These are phyloP conservation scores for Ophiostoma piceae DNA, from an alignment of 2,329 filamentous ascomycete genomes.

Conservation along the genomic window DNA sequence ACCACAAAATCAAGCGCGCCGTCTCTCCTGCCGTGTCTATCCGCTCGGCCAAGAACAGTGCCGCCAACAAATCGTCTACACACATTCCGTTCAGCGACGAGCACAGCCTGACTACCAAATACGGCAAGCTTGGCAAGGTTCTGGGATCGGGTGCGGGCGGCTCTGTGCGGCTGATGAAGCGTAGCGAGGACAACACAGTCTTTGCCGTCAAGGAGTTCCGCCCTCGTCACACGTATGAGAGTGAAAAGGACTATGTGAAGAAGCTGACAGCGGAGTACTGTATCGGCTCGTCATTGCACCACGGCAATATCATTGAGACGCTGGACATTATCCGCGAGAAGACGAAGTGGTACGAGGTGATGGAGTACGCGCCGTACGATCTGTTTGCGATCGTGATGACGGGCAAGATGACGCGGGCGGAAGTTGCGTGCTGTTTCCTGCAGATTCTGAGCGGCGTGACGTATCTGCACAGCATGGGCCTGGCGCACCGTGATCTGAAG, in stretches of 20 bases:
- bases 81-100: conserved; percentile 91
- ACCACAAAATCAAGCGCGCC: conserved; percentile 64
- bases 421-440: conserved; percentile 84
- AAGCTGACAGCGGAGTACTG: conserved; percentile 98
- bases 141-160: conserved; percentile 91
- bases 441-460: conserved; percentile 93
- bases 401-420: conserved; percentile 88
- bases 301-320: conserved; percentile 97
- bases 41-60: conserved; percentile 45
- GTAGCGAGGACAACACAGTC: conserved; percentile 83
- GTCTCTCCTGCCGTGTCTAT: conserved; percentile 56
- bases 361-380: conserved; percentile 96
- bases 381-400: conserved; percentile 99
- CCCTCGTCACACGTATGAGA: conserved; percentile 85
- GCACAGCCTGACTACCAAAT: conserved; percentile 82
- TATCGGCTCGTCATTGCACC: conserved; percentile 91
- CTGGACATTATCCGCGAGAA: conserved; percentile 95
- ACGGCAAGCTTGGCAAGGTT: conserved; percentile 92
- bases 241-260: conserved; percentile 92
- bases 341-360: conserved; percentile 93
- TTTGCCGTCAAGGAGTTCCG: conserved; percentile 98
- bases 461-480: conserved; percentile 89
- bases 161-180: conserved; percentile 89
- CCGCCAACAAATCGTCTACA: conserved; percentile 42
- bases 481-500: conserved; percentile 93